phyloP scores from a whole-genome alignment of 495 filamentous ascomycete genomes.

The Apiosordaria backusii region DNA sequence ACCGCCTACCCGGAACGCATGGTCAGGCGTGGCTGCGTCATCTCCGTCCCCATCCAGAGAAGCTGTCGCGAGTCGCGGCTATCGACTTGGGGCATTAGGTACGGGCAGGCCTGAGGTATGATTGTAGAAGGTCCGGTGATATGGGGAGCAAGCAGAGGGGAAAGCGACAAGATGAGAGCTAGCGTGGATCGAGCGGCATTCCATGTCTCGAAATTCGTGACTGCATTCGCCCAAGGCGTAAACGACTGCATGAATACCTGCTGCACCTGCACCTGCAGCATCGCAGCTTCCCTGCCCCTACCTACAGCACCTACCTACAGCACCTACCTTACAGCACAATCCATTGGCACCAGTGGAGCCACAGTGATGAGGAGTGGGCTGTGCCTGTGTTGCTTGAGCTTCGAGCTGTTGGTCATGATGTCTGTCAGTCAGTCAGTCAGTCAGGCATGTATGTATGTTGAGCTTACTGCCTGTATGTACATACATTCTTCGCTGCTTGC shows the following conservation, averaged over 20 bases:
- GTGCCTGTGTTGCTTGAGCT: neutral
- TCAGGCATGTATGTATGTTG: neutral
- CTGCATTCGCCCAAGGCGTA: neutral
- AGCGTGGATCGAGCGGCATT: neutral
- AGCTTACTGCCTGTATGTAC: neutral
- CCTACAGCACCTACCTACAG: too few species aligned
- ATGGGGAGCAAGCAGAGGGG: neutral
- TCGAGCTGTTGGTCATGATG: neutral
- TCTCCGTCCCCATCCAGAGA: neutral
- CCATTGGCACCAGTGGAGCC: too few species aligned
- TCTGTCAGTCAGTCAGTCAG: neutral
- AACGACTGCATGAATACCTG: conserved; percentile 9
- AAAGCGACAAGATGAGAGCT: neutral
- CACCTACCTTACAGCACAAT: too few species aligned
- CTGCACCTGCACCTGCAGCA: neutral
- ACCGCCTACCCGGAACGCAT: conserved; percentile 21
- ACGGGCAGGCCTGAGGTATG: neutral
- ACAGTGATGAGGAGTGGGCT: neutral
- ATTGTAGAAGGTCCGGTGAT: neutral
- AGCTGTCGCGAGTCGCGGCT: conserved; percentile 15
- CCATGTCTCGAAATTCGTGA: neutral
- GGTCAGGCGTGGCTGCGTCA: conserved; percentile 3
- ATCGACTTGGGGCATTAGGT: neutral
- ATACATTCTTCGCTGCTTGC: neutral
- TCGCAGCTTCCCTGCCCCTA: neutral